phyloP scores from a whole-genome alignment of 1,284 basidiomycete genomes.

The Tilletia walkeri region DNA sequence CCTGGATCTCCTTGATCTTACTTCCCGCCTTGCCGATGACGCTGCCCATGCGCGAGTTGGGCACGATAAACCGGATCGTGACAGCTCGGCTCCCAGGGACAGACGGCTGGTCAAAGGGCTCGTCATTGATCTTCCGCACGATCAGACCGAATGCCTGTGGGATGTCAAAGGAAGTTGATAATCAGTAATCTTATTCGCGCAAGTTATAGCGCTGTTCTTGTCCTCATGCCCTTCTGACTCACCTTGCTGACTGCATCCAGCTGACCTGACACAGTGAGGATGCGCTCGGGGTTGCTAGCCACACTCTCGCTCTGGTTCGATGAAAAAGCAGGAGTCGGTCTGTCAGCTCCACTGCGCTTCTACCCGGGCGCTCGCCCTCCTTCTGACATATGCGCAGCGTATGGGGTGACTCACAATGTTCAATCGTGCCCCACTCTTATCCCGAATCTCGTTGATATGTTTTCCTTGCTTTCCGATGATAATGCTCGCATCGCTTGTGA shows the following conservation, averaged over 20 bases:
- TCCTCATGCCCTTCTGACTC: constrained; percentile 37
- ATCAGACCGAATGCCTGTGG: constrained; percentile 93
- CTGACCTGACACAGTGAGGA: constrained; percentile 94
- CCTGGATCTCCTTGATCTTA: constrained; percentile 99
- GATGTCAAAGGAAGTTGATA: background rate
- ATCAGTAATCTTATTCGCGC: background rate
- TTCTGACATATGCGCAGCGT: background rate
- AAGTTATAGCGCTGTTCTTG: background rate
- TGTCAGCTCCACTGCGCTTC: too few relatives aligned
- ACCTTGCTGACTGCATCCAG: constrained; percentile 98
- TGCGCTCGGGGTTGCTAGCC: constrained; percentile 89
- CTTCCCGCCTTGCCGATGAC: constrained; percentile 96
- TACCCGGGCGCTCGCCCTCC: too few relatives aligned
- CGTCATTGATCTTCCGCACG: constrained; percentile 97
- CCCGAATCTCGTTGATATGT: constrained; percentile 97
- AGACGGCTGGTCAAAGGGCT: constrained; percentile 95
- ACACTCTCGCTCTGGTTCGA: constrained; percentile 49
- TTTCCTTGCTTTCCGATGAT: constrained; percentile 96
- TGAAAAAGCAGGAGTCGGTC: too few relatives aligned
- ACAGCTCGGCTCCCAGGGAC: constrained; percentile 96
- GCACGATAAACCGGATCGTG: constrained; percentile 95
- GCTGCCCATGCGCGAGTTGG: constrained; percentile 98
- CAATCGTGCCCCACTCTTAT: constrained; percentile 87
- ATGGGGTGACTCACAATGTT: constrained; percentile 43
- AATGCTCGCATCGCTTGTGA: constrained; percentile 97